These are phyloP conservation scores for Eustoma russellianum DNA, from an alignment of 257 asterid species.

Conservation along the genomic window DNA sequence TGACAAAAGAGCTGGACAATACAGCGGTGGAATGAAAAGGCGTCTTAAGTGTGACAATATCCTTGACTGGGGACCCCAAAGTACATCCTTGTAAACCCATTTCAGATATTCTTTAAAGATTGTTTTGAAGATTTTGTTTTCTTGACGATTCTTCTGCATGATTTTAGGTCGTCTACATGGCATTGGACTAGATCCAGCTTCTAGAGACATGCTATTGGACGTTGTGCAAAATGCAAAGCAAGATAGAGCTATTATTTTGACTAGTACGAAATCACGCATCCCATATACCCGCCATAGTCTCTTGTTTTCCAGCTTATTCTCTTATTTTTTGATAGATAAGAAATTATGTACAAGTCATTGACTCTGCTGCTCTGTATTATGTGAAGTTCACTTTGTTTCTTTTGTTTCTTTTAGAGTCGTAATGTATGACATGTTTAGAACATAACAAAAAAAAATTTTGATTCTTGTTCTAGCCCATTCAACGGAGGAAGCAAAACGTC, in stretches of 20 bases:
- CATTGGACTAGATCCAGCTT: constrained; percentile 94
- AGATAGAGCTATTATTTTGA: constrained; percentile 83
- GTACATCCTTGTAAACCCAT: constrained; percentile 23
- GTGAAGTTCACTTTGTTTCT: no score
- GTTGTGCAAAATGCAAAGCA: constrained; percentile 77
- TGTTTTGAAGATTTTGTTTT: not conserved
- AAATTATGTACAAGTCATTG: no score
- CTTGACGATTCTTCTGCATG: not conserved
- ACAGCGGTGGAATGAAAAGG: constrained; percentile 99
- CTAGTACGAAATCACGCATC: no score
- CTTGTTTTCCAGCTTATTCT: no score
- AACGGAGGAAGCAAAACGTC: constrained; percentile 95
- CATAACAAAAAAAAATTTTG: not conserved
- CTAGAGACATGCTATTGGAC: constrained; percentile 79
- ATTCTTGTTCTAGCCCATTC: constrained; percentile 67
- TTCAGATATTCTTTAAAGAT: not conserved
- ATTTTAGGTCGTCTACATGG: constrained; percentile 84
- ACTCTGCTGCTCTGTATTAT: no score
- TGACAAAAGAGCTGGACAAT: constrained; percentile 62
- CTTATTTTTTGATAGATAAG: no score
- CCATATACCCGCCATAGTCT: no score
- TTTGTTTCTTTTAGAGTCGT: no score
- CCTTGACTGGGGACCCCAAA: constrained; percentile 91
- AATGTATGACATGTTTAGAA: no score
- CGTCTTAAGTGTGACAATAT: constrained; percentile 95